These are phyloP conservation scores for Chytridium lagenaria DNA, from an alignment of 371 early-diverging fungal genomes.

Conservation along the genomic window DNA sequence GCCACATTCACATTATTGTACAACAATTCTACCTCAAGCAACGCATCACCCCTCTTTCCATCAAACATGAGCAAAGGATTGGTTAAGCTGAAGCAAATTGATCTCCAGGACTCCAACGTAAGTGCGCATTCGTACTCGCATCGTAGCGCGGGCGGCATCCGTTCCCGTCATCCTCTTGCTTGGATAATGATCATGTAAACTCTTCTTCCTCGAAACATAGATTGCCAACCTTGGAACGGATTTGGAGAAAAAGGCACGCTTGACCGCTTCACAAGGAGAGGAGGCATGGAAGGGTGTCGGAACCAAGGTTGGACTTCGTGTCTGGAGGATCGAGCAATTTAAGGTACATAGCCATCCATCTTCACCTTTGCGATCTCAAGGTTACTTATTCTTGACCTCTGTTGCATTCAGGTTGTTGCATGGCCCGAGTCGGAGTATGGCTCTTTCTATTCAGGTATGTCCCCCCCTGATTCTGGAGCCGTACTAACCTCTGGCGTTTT, in stretches of 20 bases:
- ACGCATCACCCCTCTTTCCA: background rate
- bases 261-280: slow-evolving; percentile 73
- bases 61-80: slow-evolving; percentile 6
- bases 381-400: background rate
- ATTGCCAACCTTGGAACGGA: slow-evolving; percentile 67
- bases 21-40: no score
- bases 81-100: slow-evolving; percentile 27
- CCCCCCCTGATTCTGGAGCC: no score
- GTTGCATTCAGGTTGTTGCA: slow-evolving; percentile 52
- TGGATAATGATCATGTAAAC: background rate
- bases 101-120: slow-evolving; percentile 37
- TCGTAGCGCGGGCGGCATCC: background rate
- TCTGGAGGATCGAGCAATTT: slow-evolving; percentile 87
- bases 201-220: background rate
- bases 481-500: no score
- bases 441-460: slow-evolving; percentile 66
- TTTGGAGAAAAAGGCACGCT: slow-evolving; percentile 73
- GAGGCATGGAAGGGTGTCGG: slow-evolving; percentile 74
- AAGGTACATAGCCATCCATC: slow-evolving; percentile 24
- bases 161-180: background rate
- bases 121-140: background rate
- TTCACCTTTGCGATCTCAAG: background rate
- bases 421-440: slow-evolving; percentile 72
- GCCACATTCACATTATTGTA: no score
- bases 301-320: slow-evolving; percentile 65